Conservation (phyloP, 192 early-diverging fungal species). For the Linnemannia elongata region DNA sequence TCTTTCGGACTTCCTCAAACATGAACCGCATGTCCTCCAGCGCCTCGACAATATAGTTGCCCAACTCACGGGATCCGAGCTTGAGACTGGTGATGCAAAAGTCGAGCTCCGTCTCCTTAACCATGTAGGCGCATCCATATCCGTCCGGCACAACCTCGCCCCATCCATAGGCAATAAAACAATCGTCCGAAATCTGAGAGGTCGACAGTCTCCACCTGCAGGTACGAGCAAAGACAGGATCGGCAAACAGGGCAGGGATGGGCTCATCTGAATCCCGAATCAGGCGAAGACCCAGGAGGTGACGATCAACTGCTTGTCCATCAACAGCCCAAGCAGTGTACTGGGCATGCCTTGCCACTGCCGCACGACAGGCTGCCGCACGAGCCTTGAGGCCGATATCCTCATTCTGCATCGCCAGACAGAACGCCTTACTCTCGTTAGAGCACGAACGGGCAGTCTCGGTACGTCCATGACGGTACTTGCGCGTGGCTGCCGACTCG, state of each 20-base stretch:
- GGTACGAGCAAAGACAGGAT: constrained; percentile 77
- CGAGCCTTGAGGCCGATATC: constrained; percentile 53
- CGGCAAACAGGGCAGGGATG: constrained; percentile 61
- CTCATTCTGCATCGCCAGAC: constrained; percentile 71
- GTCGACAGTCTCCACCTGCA: constrained; percentile 84
- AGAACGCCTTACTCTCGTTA: constrained; percentile 77
- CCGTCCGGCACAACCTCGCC: constrained; percentile 86
- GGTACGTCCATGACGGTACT: constrained; percentile 89
- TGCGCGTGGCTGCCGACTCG: constrained; percentile 87
- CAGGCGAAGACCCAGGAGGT: constrained; percentile 85
- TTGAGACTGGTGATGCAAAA: constrained; percentile 75
- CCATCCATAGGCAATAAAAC: constrained; percentile 70
- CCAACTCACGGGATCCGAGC: constrained; percentile 59
- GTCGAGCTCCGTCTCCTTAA: constrained; percentile 69
- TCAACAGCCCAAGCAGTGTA: constrained; percentile 80
- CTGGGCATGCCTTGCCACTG: constrained; percentile 73
- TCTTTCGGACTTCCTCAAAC: constrained; percentile 62
- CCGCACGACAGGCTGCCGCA: constrained; percentile 69
- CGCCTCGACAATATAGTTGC: constrained; percentile 69
- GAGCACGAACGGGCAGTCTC: constrained; percentile 89
- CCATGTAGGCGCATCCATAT: constrained; percentile 92
- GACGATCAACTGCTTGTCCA: constrained; percentile 86
- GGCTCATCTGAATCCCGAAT: constrained; percentile 56
- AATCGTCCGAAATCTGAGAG: constrained; percentile 54
- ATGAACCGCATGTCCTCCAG: constrained; percentile 75